phyloP scores from a whole-genome alignment of 2,329 filamentous ascomycete species.

The Calonectria naviculata region DNA sequence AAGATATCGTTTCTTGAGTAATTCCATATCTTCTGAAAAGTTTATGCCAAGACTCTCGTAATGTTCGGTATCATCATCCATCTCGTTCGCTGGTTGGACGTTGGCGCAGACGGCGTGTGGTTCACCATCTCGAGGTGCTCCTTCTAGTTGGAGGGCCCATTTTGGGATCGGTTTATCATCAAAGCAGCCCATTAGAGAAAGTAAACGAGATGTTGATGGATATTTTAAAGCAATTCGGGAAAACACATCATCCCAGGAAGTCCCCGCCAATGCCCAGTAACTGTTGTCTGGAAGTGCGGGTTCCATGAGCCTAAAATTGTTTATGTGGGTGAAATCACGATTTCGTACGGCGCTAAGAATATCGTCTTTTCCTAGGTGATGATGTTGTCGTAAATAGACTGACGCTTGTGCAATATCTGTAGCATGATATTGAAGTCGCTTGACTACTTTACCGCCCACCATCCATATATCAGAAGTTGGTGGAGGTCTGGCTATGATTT shows the following conservation, averaged over 20 bases:
- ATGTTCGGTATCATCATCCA: neutral
- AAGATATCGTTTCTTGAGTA: neutral
- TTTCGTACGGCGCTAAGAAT: neutral
- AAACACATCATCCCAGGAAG: neutral
- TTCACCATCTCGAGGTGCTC: neutral
- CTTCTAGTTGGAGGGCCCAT: neutral
- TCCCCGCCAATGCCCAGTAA: neutral
- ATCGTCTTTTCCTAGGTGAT: neutral
- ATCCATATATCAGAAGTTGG: neutral
- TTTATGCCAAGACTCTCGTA: neutral
- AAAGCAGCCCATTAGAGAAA: constrained; percentile 1
- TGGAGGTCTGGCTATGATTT: neutral
- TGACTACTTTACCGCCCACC: neutral
- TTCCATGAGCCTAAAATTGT: neutral
- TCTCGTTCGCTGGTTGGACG: neutral
- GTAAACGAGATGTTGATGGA: neutral
- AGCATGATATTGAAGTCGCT: neutral
- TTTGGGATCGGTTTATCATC: neutral
- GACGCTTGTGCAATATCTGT: neutral
- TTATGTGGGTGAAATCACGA: neutral
- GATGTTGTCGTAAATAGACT: neutral
- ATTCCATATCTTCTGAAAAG: neutral
- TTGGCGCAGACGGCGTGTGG: neutral
- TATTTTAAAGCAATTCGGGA: neutral
- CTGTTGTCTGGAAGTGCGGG: neutral